A percentile compares a stretch with the other conserved stretches of the same genome.
phyloP scores from a whole-genome alignment of 345 rosid genomes.

The Microcos paniculata region DNA sequence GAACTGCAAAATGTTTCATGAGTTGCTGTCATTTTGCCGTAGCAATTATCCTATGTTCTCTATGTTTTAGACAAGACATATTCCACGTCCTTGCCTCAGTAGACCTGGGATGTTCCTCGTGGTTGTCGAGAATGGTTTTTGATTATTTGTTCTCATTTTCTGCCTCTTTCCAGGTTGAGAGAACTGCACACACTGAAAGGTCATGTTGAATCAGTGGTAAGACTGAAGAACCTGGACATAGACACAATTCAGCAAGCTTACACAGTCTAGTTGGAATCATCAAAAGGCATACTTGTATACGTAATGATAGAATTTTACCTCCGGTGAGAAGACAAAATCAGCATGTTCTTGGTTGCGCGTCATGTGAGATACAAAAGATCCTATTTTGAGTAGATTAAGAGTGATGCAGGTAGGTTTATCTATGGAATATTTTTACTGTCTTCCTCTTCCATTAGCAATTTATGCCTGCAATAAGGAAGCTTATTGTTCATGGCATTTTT shows the following conservation, averaged over 20 bases:
- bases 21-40: neutral
- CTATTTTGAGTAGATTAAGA: neutral
- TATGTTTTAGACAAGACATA: neutral
- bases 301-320: neutral
- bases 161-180: constrained; percentile 57
- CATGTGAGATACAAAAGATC: neutral
- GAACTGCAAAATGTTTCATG: neutral
- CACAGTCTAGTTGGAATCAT: constrained; percentile 56
- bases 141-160: neutral
- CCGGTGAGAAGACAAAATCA: neutral
- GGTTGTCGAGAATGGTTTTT: neutral
- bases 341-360: neutral
- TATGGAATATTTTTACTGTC: neutral
- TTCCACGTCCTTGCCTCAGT: neutral
- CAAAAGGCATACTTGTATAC: neutral
- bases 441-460: neutral
- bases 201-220: constrained; percentile 94
- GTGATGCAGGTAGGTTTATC: constrained; percentile 9
- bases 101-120: neutral
- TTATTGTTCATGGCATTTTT: constrained; percentile 14
- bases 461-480: constrained; percentile 1
- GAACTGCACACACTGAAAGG: constrained; percentile 96
- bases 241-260: constrained; percentile 97
- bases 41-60: neutral
- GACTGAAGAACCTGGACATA: constrained; percentile 89